Evolutionary conservation across 345 rosid genomes (phyloP).

Genomic region (Eucalyptus shirleyi): DNA sequence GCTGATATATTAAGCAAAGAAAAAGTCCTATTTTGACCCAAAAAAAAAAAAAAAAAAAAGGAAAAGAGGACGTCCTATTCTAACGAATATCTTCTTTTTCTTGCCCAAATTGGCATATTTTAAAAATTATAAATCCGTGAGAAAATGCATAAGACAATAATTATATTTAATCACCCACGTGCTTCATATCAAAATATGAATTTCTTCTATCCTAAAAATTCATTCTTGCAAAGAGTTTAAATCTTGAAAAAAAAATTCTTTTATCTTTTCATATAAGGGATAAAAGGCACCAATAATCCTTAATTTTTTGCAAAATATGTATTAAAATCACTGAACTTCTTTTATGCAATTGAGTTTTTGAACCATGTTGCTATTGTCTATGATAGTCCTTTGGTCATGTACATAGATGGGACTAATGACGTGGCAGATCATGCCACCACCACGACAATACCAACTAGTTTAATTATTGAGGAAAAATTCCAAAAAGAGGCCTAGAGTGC

Average conservation of each 20-base stretch:
- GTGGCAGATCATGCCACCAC: background rate
- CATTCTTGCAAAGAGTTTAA: no score
- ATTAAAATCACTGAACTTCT: background rate
- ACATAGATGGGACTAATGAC: background rate
- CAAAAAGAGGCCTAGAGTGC: accelerated
- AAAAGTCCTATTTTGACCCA: accelerated
- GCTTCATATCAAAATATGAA: background rate
- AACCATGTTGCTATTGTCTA: background rate
- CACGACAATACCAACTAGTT: accelerated
- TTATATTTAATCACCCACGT: background rate
- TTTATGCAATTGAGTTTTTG: background rate
- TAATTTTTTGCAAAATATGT: background rate
- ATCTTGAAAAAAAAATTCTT: no score
- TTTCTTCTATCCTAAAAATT: no score
- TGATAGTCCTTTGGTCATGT: accelerated
- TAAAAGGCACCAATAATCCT: background rate
- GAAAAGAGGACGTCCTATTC: background rate
- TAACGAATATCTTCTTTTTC: background rate
- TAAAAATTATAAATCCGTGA: background rate
- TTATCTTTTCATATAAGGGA: background rate
- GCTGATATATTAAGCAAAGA: background rate
- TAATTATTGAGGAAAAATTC: no score
- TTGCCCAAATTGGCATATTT: background rate
- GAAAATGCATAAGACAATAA: background rate
- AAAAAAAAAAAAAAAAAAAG: no score